Base-by-base conservation (phyloP, 108 stramenopile genomes). In the Parmales sp. region DNA sequence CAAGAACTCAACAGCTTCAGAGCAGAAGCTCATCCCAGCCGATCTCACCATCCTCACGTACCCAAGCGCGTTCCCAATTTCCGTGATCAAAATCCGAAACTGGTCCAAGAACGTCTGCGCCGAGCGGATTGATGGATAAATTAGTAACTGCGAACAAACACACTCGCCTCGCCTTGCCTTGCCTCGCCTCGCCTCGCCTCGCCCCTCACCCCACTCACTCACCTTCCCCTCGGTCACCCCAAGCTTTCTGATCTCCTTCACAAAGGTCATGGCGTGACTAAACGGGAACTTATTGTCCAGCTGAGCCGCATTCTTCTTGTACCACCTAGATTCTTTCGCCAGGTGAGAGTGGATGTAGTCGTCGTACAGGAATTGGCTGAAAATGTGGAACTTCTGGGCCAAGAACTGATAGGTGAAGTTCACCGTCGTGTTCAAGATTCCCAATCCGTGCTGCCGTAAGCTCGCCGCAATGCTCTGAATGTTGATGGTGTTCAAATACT, bases 51-150 rank as follows among this genome's bases (percentile, higher is more conserved):
- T 78, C 69, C 78, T 72, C 13, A 82, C 75, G 64, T 71, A 82
- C 38, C 83, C 81, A 46, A 88, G 54, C 18, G 83, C 80, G 77
- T 88, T 88, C 31, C 87, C 87, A 19, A 88, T 79, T 29, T 79
- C 72, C 37, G 80, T 72, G 46, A 88, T 68, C 43, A 81, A 23
- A 18, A 51, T 39, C 19, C 87, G 51, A 50, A 80, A 82, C 25
- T 68, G 74, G 46, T 83, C 78, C 18, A 78, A 31, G 45, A 46
- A 69, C 7, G 77, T 37, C n/a, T n/a, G n/a, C n/a, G 2, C n/a
- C n/a, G n/a, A n/a, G n/a, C n/a, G n/a, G n/a, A n/a, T n/a, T n/a
- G n/a, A n/a, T n/a, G n/a, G n/a, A n/a, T n/a, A n/a, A n/a, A n/a
- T n/a, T n/a, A n/a, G n/a, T n/a, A n/a, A n/a, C n/a, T n/a, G n/a